phyloP scores from a whole-genome alignment of 2,329 filamentous ascomycete genomes.

The Ophiostoma tasmaniense region DNA sequence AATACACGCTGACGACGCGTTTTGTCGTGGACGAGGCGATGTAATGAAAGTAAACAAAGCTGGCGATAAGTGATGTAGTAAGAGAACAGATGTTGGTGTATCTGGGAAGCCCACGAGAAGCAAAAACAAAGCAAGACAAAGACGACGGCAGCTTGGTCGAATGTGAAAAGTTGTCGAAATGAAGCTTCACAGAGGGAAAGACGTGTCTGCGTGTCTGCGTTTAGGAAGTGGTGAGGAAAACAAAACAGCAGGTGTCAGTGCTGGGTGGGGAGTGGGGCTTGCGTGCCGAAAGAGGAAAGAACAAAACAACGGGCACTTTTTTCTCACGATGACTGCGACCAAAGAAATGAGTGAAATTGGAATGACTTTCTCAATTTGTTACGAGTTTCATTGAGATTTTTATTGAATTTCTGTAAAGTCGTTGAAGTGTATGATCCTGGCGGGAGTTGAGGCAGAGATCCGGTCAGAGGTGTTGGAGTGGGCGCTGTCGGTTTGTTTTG shows the following conservation, averaged over 20 bases:
- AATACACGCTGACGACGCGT: slow-evolving; percentile 11
- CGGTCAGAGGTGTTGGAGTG: background rate
- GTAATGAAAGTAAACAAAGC: slow-evolving; percentile 17
- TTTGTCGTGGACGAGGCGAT: background rate
- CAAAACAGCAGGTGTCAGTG: slow-evolving; percentile 13
- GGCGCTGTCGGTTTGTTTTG: slow-evolving; percentile 13
- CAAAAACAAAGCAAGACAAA: background rate
- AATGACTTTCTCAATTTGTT: background rate
- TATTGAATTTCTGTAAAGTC: background rate
- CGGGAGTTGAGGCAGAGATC: background rate
- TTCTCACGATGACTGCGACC: background rate
- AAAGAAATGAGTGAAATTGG: background rate
- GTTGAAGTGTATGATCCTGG: background rate
- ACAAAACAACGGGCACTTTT: slow-evolving; percentile 11
- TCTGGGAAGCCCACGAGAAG: background rate
- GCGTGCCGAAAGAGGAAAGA: slow-evolving; percentile 13
- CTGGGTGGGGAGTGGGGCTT: slow-evolving; percentile 12
- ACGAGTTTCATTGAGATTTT: no score
- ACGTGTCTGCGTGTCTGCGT: slow-evolving; percentile 11
- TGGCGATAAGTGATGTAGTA: slow-evolving; percentile 9
- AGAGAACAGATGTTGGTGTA: background rate
- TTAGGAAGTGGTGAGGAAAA: slow-evolving; percentile 10
- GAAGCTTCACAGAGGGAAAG: slow-evolving; percentile 12
- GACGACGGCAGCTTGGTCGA: background rate
- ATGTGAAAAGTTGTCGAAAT: background rate